Evolutionary conservation across 2,329 filamentous ascomycete species (phyloP), one percentile per base, ranked within the genome.

Genomic region (Peltaster fructicola): DNA sequence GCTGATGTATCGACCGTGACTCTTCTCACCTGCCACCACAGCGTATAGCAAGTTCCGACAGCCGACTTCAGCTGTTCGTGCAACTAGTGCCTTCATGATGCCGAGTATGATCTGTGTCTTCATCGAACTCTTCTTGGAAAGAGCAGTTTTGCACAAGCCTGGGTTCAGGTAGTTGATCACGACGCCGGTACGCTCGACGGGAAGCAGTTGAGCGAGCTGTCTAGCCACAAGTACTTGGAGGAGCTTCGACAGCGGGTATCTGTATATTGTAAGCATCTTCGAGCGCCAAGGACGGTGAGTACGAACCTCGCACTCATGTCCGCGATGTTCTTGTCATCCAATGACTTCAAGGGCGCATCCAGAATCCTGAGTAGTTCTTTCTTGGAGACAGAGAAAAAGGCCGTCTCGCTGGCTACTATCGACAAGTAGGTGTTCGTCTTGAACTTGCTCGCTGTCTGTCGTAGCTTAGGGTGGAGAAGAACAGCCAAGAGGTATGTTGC

Each of bases 381-480:
- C 51, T 1, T 40, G 30, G 7, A 45, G 1, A 38, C 25, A 1
- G 44, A 37, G 12, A 21, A 12, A 5, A 8, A 14, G 24, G 59
- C 54, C 1, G 53, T 48, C 26, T 55, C 53, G 14, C 48, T 51
- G 3, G 46, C 44, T 2, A 56, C 45, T 24, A 59, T 41, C 7
- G 33, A 30, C 11, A 47, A 30, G 14, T 32, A 33, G 1, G 56
- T 50, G 3, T 34, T 35, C 2, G 28, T 38, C 25, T 36, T 31
- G 44, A 31, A 40, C 14, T 25, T 33, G 14, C 8, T 30, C 4
- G 41, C 52, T 9, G 51, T 59, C 7, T 49, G 43, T 20, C 53
- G 51, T 3, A 69, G 45, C 34, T 55, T 59, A 0, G 63, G 64
- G 14, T 68, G 30, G 2, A 67, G 20, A 1, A 63, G 44, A 0